Evolutionary conservation across 257 asterid species (phyloP).

Genomic region (Solanum clarkiae): DNA sequence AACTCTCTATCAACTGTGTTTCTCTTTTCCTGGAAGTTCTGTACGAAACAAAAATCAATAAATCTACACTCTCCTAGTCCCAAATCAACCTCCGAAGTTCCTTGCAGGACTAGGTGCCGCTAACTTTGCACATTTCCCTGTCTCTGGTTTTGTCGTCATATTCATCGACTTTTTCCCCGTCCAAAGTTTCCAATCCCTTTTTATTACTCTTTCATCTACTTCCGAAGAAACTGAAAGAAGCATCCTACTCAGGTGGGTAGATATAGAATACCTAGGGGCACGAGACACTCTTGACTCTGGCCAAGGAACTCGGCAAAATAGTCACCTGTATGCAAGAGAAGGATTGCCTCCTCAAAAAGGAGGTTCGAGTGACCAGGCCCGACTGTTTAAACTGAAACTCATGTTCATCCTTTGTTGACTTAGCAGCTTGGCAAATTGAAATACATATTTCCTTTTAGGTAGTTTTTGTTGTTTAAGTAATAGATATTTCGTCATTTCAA

Average conservation of each 20-base stretch:
- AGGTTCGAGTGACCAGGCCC: not conserved
- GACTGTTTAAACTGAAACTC: not conserved
- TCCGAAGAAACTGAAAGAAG: not conserved
- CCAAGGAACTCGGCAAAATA: not conserved
- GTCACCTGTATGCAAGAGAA: not conserved
- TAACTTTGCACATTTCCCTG: not conserved
- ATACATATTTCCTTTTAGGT: not conserved
- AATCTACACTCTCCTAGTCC: not conserved
- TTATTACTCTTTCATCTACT: not conserved
- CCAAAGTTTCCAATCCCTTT: not conserved
- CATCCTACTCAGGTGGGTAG: not conserved
- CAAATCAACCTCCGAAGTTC: not conserved
- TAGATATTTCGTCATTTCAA: not conserved
- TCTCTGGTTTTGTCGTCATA: not conserved
- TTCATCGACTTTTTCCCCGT: not conserved
- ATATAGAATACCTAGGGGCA: not conserved
- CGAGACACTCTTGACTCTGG: not conserved
- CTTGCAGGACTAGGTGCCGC: not conserved
- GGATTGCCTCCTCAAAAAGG: not conserved
- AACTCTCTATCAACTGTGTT: not conserved
- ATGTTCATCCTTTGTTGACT: not conserved
- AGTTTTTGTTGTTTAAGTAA: not conserved
- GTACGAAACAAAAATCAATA: not conserved
- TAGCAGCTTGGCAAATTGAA: not conserved
- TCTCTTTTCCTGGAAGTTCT: not conserved